phyloP scores from a whole-genome alignment of 2,329 filamentous ascomycete genomes.

The Pseudogymnoascus sp. region DNA sequence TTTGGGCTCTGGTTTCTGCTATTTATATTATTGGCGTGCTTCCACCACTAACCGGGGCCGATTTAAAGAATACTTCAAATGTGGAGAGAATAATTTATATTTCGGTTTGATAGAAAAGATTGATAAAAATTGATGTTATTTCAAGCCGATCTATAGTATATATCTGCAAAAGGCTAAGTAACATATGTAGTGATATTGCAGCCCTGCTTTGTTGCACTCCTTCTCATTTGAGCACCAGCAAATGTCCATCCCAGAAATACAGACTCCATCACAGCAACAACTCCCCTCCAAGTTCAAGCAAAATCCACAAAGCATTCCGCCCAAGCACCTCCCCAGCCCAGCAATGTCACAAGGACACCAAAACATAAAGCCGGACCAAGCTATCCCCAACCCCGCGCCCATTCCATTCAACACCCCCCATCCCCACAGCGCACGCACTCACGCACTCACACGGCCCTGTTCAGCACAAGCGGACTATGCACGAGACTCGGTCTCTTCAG shows the following conservation, averaged over 20 bases:
- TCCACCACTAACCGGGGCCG: neutral
- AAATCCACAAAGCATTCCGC: neutral
- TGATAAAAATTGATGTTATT: neutral
- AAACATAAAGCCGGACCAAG: neutral
- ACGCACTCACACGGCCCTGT: neutral
- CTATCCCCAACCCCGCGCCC: neutral
- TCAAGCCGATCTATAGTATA: neutral
- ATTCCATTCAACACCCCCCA: neutral
- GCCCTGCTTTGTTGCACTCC: neutral
- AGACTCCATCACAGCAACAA: too few species aligned
- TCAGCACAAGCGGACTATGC: neutral
- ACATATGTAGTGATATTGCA: neutral
- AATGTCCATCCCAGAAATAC: neutral
- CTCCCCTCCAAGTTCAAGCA: neutral
- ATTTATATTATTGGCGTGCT: neutral
- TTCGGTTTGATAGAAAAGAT: neutral
- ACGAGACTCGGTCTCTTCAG: neutral
- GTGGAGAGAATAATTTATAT: neutral
- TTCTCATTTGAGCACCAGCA: neutral
- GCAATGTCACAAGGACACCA: neutral
- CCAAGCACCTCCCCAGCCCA: neutral
- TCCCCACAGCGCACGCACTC: neutral
- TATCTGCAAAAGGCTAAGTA: neutral
- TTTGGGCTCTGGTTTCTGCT: neutral
- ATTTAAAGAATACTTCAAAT: neutral